phyloP scores from a whole-genome alignment of 106 monocot species.

The Chionographis japonica region DNA sequence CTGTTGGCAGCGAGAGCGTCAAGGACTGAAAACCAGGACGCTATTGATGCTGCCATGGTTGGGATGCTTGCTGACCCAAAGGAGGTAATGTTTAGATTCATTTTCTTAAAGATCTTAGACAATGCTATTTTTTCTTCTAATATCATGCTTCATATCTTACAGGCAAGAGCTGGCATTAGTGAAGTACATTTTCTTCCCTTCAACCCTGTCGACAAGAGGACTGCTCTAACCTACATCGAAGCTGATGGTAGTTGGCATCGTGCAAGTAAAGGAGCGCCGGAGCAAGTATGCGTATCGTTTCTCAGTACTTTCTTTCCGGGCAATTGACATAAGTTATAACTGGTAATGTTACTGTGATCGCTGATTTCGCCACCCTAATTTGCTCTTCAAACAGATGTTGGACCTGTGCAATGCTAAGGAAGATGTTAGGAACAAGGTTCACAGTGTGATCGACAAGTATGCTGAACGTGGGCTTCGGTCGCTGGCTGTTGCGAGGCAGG shows the following conservation, averaged over 20 bases:
- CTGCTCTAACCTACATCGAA: slow-evolving; percentile 79
- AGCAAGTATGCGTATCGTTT: slow-evolving; percentile 37
- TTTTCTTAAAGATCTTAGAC: not conserved
- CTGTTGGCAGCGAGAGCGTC: slow-evolving; percentile 74
- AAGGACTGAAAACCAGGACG: slow-evolving; percentile 77
- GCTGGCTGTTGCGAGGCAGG: slow-evolving; percentile 65
- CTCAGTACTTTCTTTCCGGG: not conserved
- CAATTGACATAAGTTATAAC: too few relatives aligned
- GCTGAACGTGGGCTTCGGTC: slow-evolving; percentile 80
- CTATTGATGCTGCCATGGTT: slow-evolving; percentile 83
- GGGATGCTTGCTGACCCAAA: slow-evolving; percentile 81
- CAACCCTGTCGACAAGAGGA: slow-evolving; percentile 89
- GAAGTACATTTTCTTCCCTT: slow-evolving; percentile 85
- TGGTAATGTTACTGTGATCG: too few relatives aligned
- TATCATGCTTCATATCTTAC: not conserved
- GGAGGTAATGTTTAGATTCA: slow-evolving; percentile 32
- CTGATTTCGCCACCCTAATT: not conserved
- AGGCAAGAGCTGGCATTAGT: slow-evolving; percentile 70
- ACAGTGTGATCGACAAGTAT: slow-evolving; percentile 57
- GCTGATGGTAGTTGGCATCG: slow-evolving; percentile 64
- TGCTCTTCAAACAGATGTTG: slow-evolving; percentile 37
- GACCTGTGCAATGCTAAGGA: slow-evolving; percentile 59
- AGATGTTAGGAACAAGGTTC: slow-evolving; percentile 60
- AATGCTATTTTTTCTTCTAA: not conserved
- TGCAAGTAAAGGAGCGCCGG: slow-evolving; percentile 76